Base-by-base conservation (phyloP, 2,329 filamentous ascomycete species). In the Botrytis elliptica region DNA sequence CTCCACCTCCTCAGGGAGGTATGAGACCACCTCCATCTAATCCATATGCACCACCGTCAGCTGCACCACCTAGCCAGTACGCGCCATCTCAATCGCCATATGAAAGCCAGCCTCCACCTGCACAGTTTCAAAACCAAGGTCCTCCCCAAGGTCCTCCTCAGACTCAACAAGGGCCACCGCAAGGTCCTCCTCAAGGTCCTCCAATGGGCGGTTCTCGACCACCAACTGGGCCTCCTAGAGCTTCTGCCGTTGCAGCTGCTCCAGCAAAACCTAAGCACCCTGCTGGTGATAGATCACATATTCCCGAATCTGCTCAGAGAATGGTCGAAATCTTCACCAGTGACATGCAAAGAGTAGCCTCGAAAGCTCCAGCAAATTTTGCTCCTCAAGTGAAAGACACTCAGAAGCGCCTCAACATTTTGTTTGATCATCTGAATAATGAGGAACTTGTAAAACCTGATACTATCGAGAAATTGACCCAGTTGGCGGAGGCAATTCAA, bases 371-470 rank as follows among this genome's bases (percentile, higher is more conserved):
- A 29, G 86, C 91, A n/a, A 91, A 91, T 25, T 98, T 96, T 84
- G 91, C 93, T 76, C 88, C 91, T 22, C 95, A 98, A 82, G 94
- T 99, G 33, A 93, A 94, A 79, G 96, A 98, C 81, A 96, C 95
- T 3, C 93, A 97, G 82, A 97, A 97, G 84, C 91, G 96, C 42
- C 87, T 99, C 74, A 93, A 93, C 79, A 91, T 98, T 68, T 86
- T 99, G n/a, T 98, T 98, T 82, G 95, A 99, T 81, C 94, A 98
- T 82, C 86, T 99, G 65, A 99, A 98, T 87, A 98, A 98, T 77
- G 92, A 95, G 80, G 95, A 98, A 80, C 86, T 98, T 59, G 86
- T 98, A 72, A 93, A 92, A 84, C 89, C 92, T 2, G 91, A 93
- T 79, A 98, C 92, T 0, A 88, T 95, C 68, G 86, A 89, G 75